Conservation (phyloP, 306 rosid genomes). For the Glycine latifolia region DNA sequence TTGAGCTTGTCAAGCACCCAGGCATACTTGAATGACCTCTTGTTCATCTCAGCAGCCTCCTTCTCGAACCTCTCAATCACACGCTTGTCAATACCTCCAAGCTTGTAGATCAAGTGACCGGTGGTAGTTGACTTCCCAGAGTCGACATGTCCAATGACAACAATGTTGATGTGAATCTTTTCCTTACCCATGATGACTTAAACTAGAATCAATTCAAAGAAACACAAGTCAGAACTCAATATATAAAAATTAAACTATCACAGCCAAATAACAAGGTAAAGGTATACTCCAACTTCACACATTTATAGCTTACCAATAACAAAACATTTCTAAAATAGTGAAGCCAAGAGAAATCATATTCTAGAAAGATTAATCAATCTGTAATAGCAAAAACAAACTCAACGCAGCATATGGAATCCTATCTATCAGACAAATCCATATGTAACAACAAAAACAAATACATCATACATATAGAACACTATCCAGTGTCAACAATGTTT, state of each 20-base stretch:
- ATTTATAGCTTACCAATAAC: not conserved
- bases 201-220: not conserved
- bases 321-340: not conserved
- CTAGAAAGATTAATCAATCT: not conserved
- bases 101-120: slow-evolving; percentile 67
- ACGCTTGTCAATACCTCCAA: slow-evolving; percentile 66
- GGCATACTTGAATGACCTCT: slow-evolving; percentile 53
- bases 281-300: not conserved
- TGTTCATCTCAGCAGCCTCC: slow-evolving; percentile 58
- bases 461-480: too few species aligned
- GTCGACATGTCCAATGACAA: slow-evolving; percentile 65
- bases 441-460: too few species aligned
- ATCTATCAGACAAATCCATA: not conserved
- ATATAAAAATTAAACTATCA: not conserved
- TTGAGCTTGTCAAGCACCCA: slow-evolving; percentile 55
- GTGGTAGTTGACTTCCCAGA: slow-evolving; percentile 58
- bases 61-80: slow-evolving; percentile 62
- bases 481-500: too few species aligned
- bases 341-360: not conserved
- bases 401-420: not conserved
- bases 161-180: slow-evolving; percentile 56
- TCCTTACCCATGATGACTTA: slow-evolving; percentile 52
- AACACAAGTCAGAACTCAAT: not conserved
- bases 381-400: not conserved
- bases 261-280: not conserved